phyloP scores from a whole-genome alignment of 345 rosid species.

The Acer negundo region DNA sequence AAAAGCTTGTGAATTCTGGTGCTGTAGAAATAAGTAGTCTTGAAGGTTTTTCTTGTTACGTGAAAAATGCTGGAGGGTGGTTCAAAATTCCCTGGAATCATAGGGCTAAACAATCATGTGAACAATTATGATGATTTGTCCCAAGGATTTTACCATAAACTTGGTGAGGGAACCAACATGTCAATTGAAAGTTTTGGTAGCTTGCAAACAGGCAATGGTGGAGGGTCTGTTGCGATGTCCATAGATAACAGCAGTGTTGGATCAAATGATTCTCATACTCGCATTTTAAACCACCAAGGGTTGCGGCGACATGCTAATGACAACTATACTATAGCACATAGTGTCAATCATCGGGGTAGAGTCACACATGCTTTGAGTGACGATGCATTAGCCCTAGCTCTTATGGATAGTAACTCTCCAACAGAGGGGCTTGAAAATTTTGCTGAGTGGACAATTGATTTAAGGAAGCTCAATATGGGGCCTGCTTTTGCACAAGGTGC shows the following conservation, averaged over 20 bases:
- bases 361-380: conserved; percentile 38
- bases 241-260: conserved; percentile 45
- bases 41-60: neutral
- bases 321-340: conserved; percentile 33
- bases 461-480: conserved; percentile 47
- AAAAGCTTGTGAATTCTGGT: conserved; percentile 18
- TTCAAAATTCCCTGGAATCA: conserved; percentile 40
- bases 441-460: conserved; percentile 45
- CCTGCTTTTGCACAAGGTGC: conserved; percentile 50
- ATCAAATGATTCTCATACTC: conserved; percentile 49
- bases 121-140: conserved; percentile 38
- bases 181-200: conserved; percentile 45
- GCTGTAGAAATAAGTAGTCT: conserved; percentile 21
- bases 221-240: conserved; percentile 52
- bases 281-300: conserved; percentile 49
- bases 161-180: conserved; percentile 49
- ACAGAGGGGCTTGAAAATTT: conserved; percentile 39
- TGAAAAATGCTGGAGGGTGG: conserved; percentile 44
- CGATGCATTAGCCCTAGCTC: conserved; percentile 44
- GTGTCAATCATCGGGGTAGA: conserved; percentile 39
- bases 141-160: conserved; percentile 45
- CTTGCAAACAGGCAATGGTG: conserved; percentile 46
- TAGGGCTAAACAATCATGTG: conserved; percentile 35
- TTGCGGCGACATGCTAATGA: conserved; percentile 36
- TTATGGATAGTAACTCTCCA: conserved; percentile 39